A percentile compares a stretch with the other conserved stretches of the same genome.
phyloP scores from a whole-genome alignment of 2,329 filamentous ascomycete genomes.

The Cladophialophora yegresii region DNA sequence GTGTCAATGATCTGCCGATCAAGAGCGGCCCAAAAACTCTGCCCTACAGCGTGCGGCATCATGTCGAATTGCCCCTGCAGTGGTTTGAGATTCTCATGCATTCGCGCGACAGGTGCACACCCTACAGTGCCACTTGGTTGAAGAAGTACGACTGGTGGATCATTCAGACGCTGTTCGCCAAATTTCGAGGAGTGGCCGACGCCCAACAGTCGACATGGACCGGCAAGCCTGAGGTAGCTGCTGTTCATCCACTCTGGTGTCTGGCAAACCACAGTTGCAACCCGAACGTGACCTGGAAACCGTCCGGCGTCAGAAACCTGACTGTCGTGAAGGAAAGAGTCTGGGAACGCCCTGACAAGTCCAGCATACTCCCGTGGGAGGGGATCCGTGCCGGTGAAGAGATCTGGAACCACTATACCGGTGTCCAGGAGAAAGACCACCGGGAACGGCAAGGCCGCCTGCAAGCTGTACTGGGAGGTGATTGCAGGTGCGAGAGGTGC shows the following conservation, averaged over 20 bases:
- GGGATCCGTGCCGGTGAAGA: constrained; percentile 79
- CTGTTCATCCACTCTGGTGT: constrained; percentile 95
- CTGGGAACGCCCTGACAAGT: constrained; percentile 41
- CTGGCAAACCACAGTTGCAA: constrained; percentile 95
- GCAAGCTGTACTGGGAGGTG: constrained; percentile 79
- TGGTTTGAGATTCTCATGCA: constrained; percentile 56
- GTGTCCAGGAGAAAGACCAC: constrained; percentile 79
- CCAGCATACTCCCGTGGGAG: constrained; percentile 52
- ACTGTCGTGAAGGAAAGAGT: constrained; percentile 28
- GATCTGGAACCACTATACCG: constrained; percentile 92
- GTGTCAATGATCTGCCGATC: constrained; percentile 37
- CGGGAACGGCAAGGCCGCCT: constrained; percentile 86
- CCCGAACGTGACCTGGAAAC: constrained; percentile 93
- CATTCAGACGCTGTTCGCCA: constrained; percentile 87
- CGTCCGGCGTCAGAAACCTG: constrained; percentile 43
- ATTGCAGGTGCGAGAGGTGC: constrained; percentile 84
- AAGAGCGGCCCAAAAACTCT: constrained; percentile 44
- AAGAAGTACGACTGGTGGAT: constrained; percentile 57
- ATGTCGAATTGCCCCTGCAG: constrained; percentile 61
- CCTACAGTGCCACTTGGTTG: constrained; percentile 50
- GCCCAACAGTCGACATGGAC: constrained; percentile 75
- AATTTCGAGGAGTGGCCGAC: constrained; percentile 90
- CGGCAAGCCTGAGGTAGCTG: constrained; percentile 84
- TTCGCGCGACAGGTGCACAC: constrained; percentile 51
- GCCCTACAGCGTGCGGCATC: constrained; percentile 63